Conservation (phyloP, 2,329 filamentous ascomycete genomes). For the Ophidiomyces ophidiicola region DNA sequence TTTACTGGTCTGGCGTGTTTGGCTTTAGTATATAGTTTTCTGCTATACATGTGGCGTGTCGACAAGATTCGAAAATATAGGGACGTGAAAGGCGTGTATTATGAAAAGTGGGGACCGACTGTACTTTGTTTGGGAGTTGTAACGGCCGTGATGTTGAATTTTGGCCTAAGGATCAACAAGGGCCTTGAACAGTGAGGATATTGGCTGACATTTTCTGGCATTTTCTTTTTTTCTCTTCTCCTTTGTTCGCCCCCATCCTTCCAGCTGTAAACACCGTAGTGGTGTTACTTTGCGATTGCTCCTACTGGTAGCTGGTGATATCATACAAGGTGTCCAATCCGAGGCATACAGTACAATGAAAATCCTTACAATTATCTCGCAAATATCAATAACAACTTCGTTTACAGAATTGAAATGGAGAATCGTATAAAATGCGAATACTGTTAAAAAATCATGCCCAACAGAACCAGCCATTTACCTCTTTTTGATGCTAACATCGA, state of each 20-base stretch:
- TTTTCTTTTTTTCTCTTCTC: too few species aligned
- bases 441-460: neutral
- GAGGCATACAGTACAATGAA: too few species aligned
- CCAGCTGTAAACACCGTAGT: too few species aligned
- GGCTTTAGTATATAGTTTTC: conserved; percentile 70
- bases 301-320: too few species aligned
- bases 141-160: conserved; percentile 63
- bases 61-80: conserved; percentile 68
- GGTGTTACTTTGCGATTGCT: too few species aligned
- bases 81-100: conserved; percentile 64
- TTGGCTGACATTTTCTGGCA: too few species aligned
- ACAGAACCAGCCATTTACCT: conserved; percentile 24
- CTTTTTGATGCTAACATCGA: conserved; percentile 69
- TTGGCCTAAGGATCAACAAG: conserved; percentile 63
- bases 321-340: too few species aligned
- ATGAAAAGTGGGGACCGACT: conserved; percentile 78
- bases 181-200: conserved; percentile 21
- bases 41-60: conserved; percentile 79
- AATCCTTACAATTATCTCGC: too few species aligned
- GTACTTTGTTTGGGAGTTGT: conserved; percentile 63
- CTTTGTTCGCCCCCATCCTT: too few species aligned
- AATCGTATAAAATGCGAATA: too few species aligned
- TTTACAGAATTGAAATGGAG: too few species aligned
- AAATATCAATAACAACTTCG: too few species aligned
- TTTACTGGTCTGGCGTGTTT: conserved; percentile 74